Evolutionary conservation across 768 basidiomycete species (phyloP).

Genomic region (Amanita molliuscula): DNA sequence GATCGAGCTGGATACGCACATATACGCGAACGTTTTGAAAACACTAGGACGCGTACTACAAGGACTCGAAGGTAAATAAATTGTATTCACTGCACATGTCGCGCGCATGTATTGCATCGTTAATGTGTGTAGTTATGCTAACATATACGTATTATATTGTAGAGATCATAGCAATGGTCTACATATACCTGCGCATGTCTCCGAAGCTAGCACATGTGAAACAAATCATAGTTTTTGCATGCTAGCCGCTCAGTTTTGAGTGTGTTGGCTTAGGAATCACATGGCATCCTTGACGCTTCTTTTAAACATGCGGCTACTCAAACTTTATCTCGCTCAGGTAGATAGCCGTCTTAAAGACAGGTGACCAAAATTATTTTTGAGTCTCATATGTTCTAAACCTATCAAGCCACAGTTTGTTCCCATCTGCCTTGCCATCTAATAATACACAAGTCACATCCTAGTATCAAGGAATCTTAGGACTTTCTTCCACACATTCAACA

Average conservation of each 20-base stretch:
- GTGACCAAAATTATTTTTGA: too few relatives aligned
- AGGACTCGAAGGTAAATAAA: conserved; percentile 18
- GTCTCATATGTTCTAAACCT: too few relatives aligned
- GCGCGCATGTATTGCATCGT: background rate
- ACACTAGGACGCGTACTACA: conserved; percentile 25
- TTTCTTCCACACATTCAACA: too few relatives aligned
- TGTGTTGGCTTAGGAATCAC: too few relatives aligned
- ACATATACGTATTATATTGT: conserved; percentile 1
- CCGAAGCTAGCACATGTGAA: background rate
- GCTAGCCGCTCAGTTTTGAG: too few relatives aligned
- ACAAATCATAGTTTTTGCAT: background rate
- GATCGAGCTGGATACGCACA: conserved; percentile 63
- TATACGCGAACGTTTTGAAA: conserved; percentile 48
- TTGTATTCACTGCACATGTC: background rate
- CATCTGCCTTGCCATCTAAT: too few relatives aligned
- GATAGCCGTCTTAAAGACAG: too few relatives aligned
- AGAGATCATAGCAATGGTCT: background rate
- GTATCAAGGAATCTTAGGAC: too few relatives aligned
- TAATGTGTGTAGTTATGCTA: background rate
- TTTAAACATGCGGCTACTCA: too few relatives aligned
- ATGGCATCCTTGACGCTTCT: background rate
- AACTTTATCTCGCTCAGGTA: too few relatives aligned
- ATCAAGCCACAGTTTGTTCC: too few relatives aligned
- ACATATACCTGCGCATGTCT: background rate
- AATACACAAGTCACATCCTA: too few relatives aligned